Evolutionary conservation across 2,329 filamentous ascomycete genomes (phyloP).

Genomic region (Hypoxylon sp.): DNA sequence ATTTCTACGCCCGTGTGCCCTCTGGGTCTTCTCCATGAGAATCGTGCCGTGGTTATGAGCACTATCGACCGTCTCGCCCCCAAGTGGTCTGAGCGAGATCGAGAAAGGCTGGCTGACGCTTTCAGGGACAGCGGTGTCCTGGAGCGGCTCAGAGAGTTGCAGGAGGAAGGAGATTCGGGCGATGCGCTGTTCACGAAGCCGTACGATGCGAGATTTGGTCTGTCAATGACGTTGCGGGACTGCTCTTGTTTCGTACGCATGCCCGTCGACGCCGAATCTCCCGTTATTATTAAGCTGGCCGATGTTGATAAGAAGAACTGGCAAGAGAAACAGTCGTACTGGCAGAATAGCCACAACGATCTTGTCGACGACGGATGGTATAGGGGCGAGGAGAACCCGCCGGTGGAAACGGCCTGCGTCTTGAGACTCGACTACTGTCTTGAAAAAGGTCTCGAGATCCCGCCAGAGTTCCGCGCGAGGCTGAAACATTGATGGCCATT

Average conservation of each 20-base stretch:
- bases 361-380: slow-evolving; percentile 80
- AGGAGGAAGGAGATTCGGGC: slow-evolving; percentile 58
- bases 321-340: slow-evolving; percentile 75
- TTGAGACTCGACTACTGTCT: slow-evolving; percentile 39
- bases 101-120: slow-evolving; percentile 55
- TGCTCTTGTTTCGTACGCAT: slow-evolving; percentile 81
- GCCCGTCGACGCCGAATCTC: slow-evolving; percentile 49
- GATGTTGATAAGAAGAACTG: slow-evolving; percentile 84
- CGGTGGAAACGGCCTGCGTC: slow-evolving; percentile 51
- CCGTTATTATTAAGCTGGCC: slow-evolving; percentile 72
- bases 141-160: slow-evolving; percentile 52
- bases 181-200: slow-evolving; percentile 60
- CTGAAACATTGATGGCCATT: slow-evolving; percentile 16
- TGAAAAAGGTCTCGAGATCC: slow-evolving; percentile 35
- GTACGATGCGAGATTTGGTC: slow-evolving; percentile 63
- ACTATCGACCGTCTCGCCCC: slow-evolving; percentile 59
- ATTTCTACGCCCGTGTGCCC: slow-evolving; percentile 69
- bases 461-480: slow-evolving; percentile 39
- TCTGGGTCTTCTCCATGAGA: slow-evolving; percentile 70
- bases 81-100: slow-evolving; percentile 49
- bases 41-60: slow-evolving; percentile 59
- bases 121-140: slow-evolving; percentile 57
- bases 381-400: slow-evolving; percentile 45
- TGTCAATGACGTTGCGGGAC: slow-evolving; percentile 85
- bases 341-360: slow-evolving; percentile 72